Conservation (phyloP, 176 grass and related monocot genomes). For the Juncus inflexus region DNA sequence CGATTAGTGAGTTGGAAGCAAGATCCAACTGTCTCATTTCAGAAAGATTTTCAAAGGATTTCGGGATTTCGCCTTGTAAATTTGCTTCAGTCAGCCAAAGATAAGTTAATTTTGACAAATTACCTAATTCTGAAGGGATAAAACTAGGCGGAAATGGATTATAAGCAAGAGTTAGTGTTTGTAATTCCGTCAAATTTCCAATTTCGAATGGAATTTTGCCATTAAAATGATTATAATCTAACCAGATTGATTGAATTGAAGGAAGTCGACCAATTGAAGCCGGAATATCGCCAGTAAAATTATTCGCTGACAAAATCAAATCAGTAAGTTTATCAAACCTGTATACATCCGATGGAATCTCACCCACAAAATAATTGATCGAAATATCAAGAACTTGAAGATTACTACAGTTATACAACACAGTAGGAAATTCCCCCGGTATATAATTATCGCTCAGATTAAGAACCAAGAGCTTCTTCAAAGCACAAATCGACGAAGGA, state of each 20-base stretch:
- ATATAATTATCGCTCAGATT: constrained; percentile 24
- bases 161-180: neutral
- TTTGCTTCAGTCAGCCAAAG: constrained; percentile 17
- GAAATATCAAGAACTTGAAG: constrained; percentile 15
- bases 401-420: constrained; percentile 13
- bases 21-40: constrained; percentile 12
- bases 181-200: neutral
- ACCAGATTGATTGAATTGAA: neutral
- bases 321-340: constrained; percentile 11
- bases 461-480: constrained; percentile 13
- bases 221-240: constrained; percentile 16
- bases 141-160: constrained; percentile 7
- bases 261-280: constrained; percentile 18
- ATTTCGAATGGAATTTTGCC: constrained; percentile 11
- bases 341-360: constrained; percentile 11
- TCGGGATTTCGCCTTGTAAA: constrained; percentile 12
- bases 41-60: neutral
- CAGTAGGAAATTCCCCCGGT: constrained; percentile 14
- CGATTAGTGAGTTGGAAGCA: constrained; percentile 4
- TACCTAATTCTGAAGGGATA: constrained; percentile 20
- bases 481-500: constrained; percentile 22
- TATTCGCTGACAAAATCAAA: constrained; percentile 16
- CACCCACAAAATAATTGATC: constrained; percentile 11
- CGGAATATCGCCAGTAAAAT: constrained; percentile 26
- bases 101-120: constrained; percentile 1